These are phyloP conservation scores for Cladosporium sp. DNA, from an alignment of 2,329 filamentous ascomycete species.

Conservation along the genomic window DNA sequence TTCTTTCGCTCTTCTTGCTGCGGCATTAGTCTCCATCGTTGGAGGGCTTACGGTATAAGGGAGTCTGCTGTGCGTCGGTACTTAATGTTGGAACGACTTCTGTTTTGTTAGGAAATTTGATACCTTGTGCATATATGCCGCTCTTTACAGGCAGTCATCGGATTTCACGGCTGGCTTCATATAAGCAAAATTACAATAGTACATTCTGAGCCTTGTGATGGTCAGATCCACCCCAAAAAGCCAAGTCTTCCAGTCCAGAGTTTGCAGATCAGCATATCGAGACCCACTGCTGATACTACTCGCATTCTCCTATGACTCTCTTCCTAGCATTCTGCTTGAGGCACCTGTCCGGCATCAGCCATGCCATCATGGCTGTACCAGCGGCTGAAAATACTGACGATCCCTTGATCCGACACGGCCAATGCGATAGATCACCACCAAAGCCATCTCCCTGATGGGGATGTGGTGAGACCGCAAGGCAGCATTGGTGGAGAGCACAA, in stretches of 20 bases:
- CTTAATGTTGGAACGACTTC: not conserved
- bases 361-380: too few species aligned
- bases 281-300: too few species aligned
- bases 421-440: not conserved
- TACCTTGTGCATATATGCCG: constrained; percentile 13
- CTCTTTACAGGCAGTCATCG: not conserved
- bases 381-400: too few species aligned
- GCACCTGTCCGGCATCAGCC: too few species aligned
- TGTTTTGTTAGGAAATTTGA: not conserved
- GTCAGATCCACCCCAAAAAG: too few species aligned
- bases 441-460: not conserved
- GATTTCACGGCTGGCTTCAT: not conserved
- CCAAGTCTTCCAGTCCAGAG: too few species aligned
- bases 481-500: not conserved
- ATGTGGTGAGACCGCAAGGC: not conserved
- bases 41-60: not conserved
- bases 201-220: too few species aligned
- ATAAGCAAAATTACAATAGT: not conserved
- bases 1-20: not conserved
- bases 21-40: not conserved
- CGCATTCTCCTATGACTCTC: too few species aligned
- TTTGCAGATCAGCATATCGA: too few species aligned
- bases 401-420: not conserved
- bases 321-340: too few species aligned
- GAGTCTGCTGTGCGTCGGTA: too few species aligned